A percentile compares a stretch with the other conserved stretches of the same genome.
phyloP scores from a whole-genome alignment of 352 stramenopile genomes.

The Pythium rishiriense region DNA sequence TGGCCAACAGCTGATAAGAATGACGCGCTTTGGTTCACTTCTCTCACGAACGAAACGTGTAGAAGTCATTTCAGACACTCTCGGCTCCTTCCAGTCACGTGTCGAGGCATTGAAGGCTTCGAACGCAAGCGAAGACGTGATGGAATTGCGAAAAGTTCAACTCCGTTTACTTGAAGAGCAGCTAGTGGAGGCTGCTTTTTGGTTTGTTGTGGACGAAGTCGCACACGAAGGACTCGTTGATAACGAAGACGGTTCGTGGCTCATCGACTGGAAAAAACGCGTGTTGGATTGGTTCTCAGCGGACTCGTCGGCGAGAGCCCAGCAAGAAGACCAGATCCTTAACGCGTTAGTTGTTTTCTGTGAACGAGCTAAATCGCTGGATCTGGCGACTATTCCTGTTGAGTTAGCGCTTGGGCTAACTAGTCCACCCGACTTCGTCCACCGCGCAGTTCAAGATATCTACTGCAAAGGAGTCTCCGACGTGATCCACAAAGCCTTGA shows the following conservation, averaged over 20 bases:
- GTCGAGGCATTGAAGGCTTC: slow-evolving; percentile 39
- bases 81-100: slow-evolving; percentile 45
- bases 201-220: slow-evolving; percentile 21
- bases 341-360: slow-evolving; percentile 31
- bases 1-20: slow-evolving; percentile 34
- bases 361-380: slow-evolving; percentile 18
- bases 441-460: slow-evolving; percentile 23
- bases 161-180: slow-evolving; percentile 14
- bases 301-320: not conserved
- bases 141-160: not conserved
- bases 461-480: slow-evolving; percentile 30
- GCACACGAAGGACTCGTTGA: slow-evolving; percentile 4
- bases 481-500: slow-evolving; percentile 22
- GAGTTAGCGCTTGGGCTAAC: slow-evolving; percentile 25
- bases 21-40: slow-evolving; percentile 42
- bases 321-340: slow-evolving; percentile 23
- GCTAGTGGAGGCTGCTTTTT: slow-evolving; percentile 25
- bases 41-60: slow-evolving; percentile 49
- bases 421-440: slow-evolving; percentile 18
- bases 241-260: not conserved
- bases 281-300: slow-evolving; percentile 18
- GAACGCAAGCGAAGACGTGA: slow-evolving; percentile 26
- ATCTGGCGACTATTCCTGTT: slow-evolving; percentile 24
- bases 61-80: slow-evolving; percentile 47
- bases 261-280: slow-evolving; percentile 11